phyloP scores from a whole-genome alignment of 345 rosid species.

The Euclidium syriacum region DNA sequence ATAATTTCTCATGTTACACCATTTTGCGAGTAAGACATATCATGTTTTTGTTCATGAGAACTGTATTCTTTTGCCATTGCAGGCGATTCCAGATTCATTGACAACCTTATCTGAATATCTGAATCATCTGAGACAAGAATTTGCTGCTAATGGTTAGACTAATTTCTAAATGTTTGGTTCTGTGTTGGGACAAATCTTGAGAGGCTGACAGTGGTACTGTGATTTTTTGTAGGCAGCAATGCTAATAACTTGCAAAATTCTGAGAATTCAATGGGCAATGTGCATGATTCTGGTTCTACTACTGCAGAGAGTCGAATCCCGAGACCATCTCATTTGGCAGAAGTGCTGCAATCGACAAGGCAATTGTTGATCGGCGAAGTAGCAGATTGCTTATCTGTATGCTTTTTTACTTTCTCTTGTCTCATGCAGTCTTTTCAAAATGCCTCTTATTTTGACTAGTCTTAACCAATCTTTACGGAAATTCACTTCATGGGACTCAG shows the following conservation, averaged over 20 bases:
- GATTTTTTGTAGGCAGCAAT: conserved; percentile 27
- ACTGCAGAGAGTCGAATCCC: conserved; percentile 38
- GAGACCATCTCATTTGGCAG: conserved; percentile 48
- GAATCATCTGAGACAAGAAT: conserved; percentile 42
- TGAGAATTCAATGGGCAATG: conserved; percentile 18
- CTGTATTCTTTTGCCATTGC: conserved; percentile 4
- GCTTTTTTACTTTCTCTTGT: not conserved
- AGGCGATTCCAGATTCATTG: conserved; percentile 50
- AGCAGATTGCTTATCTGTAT: conserved; percentile 49
- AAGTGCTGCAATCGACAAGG: conserved; percentile 45
- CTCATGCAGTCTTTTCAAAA: not conserved
- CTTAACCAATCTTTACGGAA: not conserved
- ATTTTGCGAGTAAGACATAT: not conserved
- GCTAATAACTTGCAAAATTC: conserved; percentile 33
- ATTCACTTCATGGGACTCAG: not conserved
- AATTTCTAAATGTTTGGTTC: not conserved
- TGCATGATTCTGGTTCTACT: conserved; percentile 32
- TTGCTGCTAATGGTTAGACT: conserved; percentile 37
- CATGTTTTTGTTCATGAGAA: not conserved
- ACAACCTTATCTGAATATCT: conserved; percentile 50
- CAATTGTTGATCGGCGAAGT: conserved; percentile 46
- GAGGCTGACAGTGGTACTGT: conserved; percentile 5
- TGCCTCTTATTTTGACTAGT: conserved; percentile 3
- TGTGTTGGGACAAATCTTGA: not conserved
- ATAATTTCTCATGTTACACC: not conserved